Conservation (phyloP, 2,329 filamentous ascomycete species). For the Trichoderma hamatum region DNA sequence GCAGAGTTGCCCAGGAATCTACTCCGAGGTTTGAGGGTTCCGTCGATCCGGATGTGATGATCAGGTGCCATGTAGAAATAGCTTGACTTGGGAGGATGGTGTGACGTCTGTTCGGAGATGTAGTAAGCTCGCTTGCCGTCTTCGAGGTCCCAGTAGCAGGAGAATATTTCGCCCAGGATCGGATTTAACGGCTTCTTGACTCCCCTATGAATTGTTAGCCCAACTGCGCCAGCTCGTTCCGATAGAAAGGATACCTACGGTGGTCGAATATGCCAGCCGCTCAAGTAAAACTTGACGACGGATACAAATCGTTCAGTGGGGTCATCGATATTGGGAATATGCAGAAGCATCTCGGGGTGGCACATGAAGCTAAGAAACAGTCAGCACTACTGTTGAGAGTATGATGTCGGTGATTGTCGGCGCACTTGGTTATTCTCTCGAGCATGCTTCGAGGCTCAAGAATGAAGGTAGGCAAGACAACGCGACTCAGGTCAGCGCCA, state of each 20-base stretch:
- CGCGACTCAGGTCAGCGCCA: constrained; percentile 90
- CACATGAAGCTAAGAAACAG: constrained; percentile 83
- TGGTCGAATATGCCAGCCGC: constrained; percentile 98
- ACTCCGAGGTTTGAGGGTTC: constrained; percentile 90
- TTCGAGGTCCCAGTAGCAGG: constrained; percentile 91
- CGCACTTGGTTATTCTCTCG: constrained; percentile 94
- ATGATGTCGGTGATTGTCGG: constrained; percentile 30
- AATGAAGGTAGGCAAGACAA: constrained; percentile 96
- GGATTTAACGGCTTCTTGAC: constrained; percentile 99
- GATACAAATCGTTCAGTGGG: constrained; percentile 87
- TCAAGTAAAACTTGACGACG: constrained; percentile 97
- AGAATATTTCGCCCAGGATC: constrained; percentile 91
- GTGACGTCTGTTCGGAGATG: constrained; percentile 95
- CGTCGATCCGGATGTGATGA: constrained; percentile 92
- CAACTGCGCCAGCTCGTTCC: constrained; percentile 24
- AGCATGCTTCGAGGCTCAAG: constrained; percentile 97
- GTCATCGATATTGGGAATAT: constrained; percentile 85
- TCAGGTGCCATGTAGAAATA: constrained; percentile 99
- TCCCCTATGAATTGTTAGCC: constrained; percentile 60
- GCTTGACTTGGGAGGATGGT: constrained; percentile 97
- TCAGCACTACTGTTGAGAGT: constrained; percentile 38
- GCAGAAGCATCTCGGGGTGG: constrained; percentile 91
- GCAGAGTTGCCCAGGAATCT: constrained; percentile 97
- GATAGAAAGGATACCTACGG: constrained; percentile 62
- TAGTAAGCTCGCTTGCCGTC: constrained; percentile 89